phyloP scores from a whole-genome alignment of 805 yeast genomes.

The Lipomyces yamadae region DNA sequence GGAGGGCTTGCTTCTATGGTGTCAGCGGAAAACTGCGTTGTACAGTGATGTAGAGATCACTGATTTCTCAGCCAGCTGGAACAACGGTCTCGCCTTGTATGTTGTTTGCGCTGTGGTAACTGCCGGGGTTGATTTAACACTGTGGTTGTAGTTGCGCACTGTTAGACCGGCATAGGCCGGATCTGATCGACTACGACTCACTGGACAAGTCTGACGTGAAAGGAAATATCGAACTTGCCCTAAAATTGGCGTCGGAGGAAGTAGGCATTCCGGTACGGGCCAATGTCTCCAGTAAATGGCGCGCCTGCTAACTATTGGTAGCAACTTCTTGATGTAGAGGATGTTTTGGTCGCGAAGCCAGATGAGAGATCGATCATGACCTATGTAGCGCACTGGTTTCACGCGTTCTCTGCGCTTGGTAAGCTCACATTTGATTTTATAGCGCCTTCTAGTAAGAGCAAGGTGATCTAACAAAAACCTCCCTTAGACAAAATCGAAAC shows the following conservation, averaged over 20 bases:
- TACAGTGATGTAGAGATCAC: constrained; percentile 49
- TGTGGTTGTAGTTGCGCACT: constrained; percentile 47
- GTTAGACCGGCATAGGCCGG: constrained; percentile 51
- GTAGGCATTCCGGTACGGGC: constrained; percentile 52
- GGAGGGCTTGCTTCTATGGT: constrained; percentile 58
- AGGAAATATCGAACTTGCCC: constrained; percentile 48
- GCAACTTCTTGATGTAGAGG: constrained; percentile 59
- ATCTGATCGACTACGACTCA: constrained; percentile 47
- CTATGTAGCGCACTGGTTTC: constrained; percentile 64
- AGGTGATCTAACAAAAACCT: neutral
- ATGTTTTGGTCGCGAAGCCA: constrained; percentile 55
- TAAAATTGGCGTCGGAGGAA: constrained; percentile 52
- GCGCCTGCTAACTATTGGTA: neutral
- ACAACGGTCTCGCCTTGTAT: constrained; percentile 53
- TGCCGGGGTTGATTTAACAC: neutral
- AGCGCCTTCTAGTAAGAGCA: constrained; percentile 19
- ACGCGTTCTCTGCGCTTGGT: constrained; percentile 48
- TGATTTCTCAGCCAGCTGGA: constrained; percentile 64
- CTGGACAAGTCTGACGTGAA: constrained; percentile 43
- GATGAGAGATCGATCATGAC: constrained; percentile 67
- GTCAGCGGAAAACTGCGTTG: constrained; percentile 53
- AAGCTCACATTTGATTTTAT: neutral
- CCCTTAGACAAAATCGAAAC: constrained; percentile 44
- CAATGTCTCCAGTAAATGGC: neutral
- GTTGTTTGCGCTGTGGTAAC: neutral